Evolutionary conservation across 1,284 basidiomycete species (phyloP).

Genomic region (Porphyrellus sp.): DNA sequence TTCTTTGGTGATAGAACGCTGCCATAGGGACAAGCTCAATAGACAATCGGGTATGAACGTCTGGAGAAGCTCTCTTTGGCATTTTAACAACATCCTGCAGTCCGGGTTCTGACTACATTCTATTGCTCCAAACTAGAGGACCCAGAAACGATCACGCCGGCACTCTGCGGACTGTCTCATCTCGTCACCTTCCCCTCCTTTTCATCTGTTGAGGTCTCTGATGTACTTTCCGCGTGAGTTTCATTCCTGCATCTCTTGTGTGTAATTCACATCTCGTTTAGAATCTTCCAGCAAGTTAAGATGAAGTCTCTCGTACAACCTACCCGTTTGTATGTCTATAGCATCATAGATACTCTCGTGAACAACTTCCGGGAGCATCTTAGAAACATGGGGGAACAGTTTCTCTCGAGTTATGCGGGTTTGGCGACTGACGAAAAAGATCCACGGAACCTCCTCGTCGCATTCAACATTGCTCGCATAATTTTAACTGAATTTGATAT

Average conservation of each 20-base stretch:
- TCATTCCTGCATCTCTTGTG: background rate
- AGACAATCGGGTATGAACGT: slow-evolving; percentile 70
- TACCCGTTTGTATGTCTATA: slow-evolving; percentile 79
- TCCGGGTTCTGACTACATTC: slow-evolving; percentile 79
- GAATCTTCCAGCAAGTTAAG: slow-evolving; percentile 75
- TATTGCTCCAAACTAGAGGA: slow-evolving; percentile 87
- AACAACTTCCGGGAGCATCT: slow-evolving; percentile 70
- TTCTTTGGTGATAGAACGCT: slow-evolving; percentile 59
- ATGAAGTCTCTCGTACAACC: slow-evolving; percentile 84
- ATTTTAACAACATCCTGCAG: slow-evolving; percentile 40
- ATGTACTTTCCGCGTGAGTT: slow-evolving; percentile 67
- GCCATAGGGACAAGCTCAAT: slow-evolving; percentile 67
- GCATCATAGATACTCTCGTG: slow-evolving; percentile 79
- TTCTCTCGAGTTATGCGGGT: slow-evolving; percentile 74
- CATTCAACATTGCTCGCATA: slow-evolving; percentile 85
- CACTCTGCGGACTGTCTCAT: slow-evolving; percentile 70
- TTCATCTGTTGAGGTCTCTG: slow-evolving; percentile 66
- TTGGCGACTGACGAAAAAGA: slow-evolving; percentile 96
- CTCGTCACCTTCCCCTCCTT: slow-evolving; percentile 68
- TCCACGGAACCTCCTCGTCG: slow-evolving; percentile 88
- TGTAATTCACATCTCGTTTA: slow-evolving; percentile 32
- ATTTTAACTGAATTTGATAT: slow-evolving; percentile 89
- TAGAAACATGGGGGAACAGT: slow-evolving; percentile 67
- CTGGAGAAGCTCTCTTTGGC: background rate
- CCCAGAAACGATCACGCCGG: slow-evolving; percentile 74